phyloP scores from a whole-genome alignment of 352 stramenopile genomes.

The Globisporangium yorkense region DNA sequence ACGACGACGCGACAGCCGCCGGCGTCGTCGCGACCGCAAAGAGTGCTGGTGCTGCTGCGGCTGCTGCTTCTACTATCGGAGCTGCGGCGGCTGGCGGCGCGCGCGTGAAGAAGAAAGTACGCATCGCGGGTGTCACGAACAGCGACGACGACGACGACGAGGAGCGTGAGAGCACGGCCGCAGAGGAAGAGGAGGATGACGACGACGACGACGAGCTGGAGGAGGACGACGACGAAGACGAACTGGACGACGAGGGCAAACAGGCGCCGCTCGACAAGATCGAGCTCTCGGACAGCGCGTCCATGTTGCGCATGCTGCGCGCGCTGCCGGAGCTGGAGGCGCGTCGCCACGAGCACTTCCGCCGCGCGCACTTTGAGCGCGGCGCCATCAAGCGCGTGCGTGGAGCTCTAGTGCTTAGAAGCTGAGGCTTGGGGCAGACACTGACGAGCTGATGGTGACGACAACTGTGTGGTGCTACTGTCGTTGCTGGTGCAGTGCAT shows the following conservation, averaged over 20 bases:
- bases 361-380: conserved; percentile 78
- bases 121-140: conserved; percentile 16
- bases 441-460: neutral
- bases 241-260: conserved; percentile 24
- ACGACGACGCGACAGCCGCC: conserved; percentile 28
- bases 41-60: neutral
- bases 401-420: neutral
- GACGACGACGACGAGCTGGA: conserved; percentile 37
- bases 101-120: conserved; percentile 20
- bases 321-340: conserved; percentile 57
- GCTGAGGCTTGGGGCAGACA: neutral
- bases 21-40: neutral
- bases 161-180: conserved; percentile 8
- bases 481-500: conserved; percentile 40
- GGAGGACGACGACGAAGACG: conserved; percentile 30
- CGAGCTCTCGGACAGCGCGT: conserved; percentile 47
- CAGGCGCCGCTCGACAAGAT: conserved; percentile 34
- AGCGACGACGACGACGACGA: conserved; percentile 24
- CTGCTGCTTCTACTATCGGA: neutral
- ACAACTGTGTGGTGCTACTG: neutral
- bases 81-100: neutral
- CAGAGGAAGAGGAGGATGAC: conserved; percentile 8
- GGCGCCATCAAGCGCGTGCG: conserved; percentile 70
- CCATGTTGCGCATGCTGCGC: conserved; percentile 75
- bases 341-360: conserved; percentile 75